Evolutionary conservation across 1,284 basidiomycete species (phyloP).

Genomic region (Omphalotus olearius): DNA sequence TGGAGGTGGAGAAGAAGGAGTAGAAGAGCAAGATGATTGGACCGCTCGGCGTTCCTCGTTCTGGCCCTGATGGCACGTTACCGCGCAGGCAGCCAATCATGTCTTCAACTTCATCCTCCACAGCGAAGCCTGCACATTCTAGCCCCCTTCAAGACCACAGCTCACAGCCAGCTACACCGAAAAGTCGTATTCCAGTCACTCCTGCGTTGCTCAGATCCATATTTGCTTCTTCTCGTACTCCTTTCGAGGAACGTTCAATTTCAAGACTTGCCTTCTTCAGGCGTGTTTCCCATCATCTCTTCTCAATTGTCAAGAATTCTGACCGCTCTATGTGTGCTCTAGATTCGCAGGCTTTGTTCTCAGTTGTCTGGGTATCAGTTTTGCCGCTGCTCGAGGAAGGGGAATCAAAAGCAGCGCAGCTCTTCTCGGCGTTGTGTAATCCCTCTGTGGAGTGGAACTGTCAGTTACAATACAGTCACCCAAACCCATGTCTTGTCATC

Average conservation of each 20-base stretch:
- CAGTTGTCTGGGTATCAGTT: conserved; percentile 74
- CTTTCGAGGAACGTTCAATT: conserved; percentile 73
- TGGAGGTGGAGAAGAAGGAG: conserved; percentile 3
- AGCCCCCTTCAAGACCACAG: conserved; percentile 19
- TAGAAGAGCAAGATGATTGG: too few species aligned
- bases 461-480: too few species aligned
- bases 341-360: conserved; percentile 78
- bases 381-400: conserved; percentile 64
- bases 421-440: conserved; percentile 55
- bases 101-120: conserved; percentile 41
- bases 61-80: conserved; percentile 10
- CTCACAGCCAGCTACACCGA: conserved; percentile 27
- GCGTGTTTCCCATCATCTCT: conserved; percentile 30
- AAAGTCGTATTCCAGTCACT: conserved; percentile 72
- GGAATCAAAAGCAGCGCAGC: conserved; percentile 59
- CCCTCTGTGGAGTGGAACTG: not conserved
- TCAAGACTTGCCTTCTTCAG: conserved; percentile 82
- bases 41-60: not conserved
- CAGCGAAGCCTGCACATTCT: conserved; percentile 29
- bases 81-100: conserved; percentile 21
- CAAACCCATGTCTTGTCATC: too few species aligned
- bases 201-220: conserved; percentile 75
- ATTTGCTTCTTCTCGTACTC: conserved; percentile 76
- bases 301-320: not conserved
- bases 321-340: not conserved